Evolutionary conservation across 1,139 yeast genomes (phyloP).

Genomic region (Taphrina betulina): DNA sequence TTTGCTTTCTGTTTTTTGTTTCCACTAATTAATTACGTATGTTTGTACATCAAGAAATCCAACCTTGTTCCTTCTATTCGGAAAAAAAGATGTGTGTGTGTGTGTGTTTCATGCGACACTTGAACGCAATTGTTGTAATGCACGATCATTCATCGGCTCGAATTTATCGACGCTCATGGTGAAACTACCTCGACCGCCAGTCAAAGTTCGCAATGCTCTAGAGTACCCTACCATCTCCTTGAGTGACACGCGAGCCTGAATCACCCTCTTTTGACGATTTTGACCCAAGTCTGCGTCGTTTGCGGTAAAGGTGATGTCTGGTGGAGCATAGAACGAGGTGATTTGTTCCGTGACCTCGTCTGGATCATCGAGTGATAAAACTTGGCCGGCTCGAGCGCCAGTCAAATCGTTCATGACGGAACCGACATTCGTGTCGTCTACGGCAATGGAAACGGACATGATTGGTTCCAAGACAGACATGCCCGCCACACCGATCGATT

Average conservation of each 20-base stretch:
- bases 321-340: conserved; percentile 46
- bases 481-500: conserved; percentile 41
- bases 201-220: conserved; percentile 70
- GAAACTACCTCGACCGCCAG: conserved; percentile 86
- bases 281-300: too few relatives aligned
- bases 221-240: conserved; percentile 89
- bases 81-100: too few relatives aligned
- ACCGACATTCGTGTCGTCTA: conserved; percentile 73
- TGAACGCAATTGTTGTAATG: conserved; percentile 2
- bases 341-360: conserved; percentile 39
- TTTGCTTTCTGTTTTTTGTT: too few relatives aligned
- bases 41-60: too few relatives aligned
- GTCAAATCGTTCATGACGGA: conserved; percentile 77
- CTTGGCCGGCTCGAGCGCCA: conserved; percentile 68
- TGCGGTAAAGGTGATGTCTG: conserved; percentile 48
- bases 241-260: conserved; percentile 78
- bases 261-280: conserved; percentile 52
- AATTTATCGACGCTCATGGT: conserved; percentile 76
- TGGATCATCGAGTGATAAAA: conserved; percentile 47
- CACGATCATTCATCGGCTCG: conserved; percentile 53
- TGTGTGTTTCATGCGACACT: too few relatives aligned
- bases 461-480: conserved; percentile 77
- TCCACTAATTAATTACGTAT: too few relatives aligned
- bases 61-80: too few relatives aligned
- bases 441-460: conserved; percentile 73